A percentile compares a stretch with the other conserved stretches of the same genome.
phyloP scores from a whole-genome alignment of 441 rosid species.

The Gossypium gossypioides region DNA sequence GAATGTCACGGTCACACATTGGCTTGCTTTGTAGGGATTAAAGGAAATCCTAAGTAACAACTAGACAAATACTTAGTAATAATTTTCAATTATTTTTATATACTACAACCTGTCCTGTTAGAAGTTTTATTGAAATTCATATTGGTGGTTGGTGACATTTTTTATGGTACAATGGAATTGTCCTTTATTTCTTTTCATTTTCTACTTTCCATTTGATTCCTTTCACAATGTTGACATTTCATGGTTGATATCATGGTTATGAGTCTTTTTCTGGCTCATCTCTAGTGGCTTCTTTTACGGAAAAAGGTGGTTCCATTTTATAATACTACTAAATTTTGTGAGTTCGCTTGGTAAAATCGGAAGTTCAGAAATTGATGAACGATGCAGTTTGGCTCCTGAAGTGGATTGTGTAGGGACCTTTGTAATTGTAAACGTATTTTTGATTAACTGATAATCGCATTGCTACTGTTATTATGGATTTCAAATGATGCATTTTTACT shows the following conservation, averaged over 20 bases:
- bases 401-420: not conserved
- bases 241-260: not conserved
- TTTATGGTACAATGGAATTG: conserved; percentile 2
- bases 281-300: not conserved
- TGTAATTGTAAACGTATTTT: not conserved
- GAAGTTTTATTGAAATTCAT: not conserved
- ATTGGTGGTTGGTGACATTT: not conserved
- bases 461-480: not conserved
- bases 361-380: not conserved
- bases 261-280: not conserved
- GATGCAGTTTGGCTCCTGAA: not conserved
- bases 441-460: not conserved
- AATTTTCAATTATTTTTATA: not conserved
- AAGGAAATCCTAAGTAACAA: not conserved
- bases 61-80: not conserved
- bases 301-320: not conserved
- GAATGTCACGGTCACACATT: not conserved
- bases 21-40: not conserved
- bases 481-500: not conserved
- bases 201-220: conserved; percentile 19
- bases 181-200: not conserved
- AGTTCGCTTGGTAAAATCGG: not conserved
- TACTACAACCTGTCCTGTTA: not conserved
- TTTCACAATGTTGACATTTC: not conserved
- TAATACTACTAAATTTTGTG: not conserved